phyloP scores from a whole-genome alignment of 768 basidiomycete species.

The Termitomyces sp. region DNA sequence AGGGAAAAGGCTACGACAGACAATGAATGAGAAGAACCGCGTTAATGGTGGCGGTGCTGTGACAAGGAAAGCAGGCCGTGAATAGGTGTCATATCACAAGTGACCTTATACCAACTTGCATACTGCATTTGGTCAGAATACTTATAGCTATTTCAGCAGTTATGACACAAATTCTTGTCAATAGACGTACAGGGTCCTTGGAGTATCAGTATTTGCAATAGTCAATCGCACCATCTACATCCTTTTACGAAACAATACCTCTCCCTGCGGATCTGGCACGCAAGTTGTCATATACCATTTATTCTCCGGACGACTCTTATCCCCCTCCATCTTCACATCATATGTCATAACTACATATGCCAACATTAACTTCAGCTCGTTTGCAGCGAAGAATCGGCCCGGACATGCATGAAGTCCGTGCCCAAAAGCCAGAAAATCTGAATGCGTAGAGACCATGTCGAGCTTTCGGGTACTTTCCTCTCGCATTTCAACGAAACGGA shows the following conservation, averaged over 20 bases:
- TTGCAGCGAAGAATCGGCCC: constrained; percentile 16
- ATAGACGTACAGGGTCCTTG: too few species aligned
- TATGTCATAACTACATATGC: constrained; percentile 26
- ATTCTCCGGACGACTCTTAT: constrained; percentile 6
- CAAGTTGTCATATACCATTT: constrained; percentile 8
- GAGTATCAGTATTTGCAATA: background rate
- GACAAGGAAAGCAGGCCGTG: too few species aligned
- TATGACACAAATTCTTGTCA: too few species aligned
- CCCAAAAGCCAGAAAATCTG: constrained; percentile 23
- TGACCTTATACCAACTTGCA: too few species aligned
- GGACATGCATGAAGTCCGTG: constrained; percentile 16
- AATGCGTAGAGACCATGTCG: constrained; percentile 27
- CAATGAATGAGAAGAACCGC: too few species aligned
- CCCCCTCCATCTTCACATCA: constrained; percentile 17
- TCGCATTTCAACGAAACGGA: constrained; percentile 33
- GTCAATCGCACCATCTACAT: background rate
- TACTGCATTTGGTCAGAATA: too few species aligned
- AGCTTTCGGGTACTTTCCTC: constrained; percentile 22
- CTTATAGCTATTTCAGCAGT: too few species aligned
- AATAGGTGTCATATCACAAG: too few species aligned
- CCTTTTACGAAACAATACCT: constrained; percentile 7
- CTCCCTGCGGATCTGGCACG: constrained; percentile 5
- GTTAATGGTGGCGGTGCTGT: too few species aligned
- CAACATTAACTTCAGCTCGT: constrained; percentile 26
- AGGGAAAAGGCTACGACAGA: too few species aligned